phyloP scores from a whole-genome alignment of 768 basidiomycete genomes.

The Termitomyces sp. region DNA sequence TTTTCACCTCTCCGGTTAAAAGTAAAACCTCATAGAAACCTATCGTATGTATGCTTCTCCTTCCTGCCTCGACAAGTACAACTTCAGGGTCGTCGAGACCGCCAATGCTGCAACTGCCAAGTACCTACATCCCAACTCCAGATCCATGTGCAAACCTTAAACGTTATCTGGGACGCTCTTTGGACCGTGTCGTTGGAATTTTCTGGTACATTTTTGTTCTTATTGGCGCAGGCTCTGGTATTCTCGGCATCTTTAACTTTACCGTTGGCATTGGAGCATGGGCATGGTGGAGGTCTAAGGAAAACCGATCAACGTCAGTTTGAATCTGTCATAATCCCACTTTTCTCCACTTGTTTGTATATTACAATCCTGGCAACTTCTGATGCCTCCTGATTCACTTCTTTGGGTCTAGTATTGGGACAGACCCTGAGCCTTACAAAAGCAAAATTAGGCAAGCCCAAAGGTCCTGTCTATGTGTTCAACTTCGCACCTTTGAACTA shows the following conservation, averaged over 20 bases:
- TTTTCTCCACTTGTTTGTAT: not conserved
- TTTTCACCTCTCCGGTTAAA: not conserved
- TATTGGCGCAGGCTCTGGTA: slow-evolving; percentile 70
- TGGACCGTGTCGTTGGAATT: slow-evolving; percentile 75
- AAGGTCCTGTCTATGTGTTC: too few relatives aligned
- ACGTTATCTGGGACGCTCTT: slow-evolving; percentile 53
- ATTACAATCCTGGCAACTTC: not conserved
- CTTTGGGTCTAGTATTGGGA: not conserved
- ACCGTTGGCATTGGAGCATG: slow-evolving; percentile 61
- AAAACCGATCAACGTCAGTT: slow-evolving; percentile 5
- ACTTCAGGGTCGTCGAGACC: slow-evolving; percentile 15
- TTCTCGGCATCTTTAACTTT: slow-evolving; percentile 70
- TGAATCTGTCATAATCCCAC: not conserved
- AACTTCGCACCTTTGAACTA: too few relatives aligned
- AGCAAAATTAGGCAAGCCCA: too few relatives aligned
- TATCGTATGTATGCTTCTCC: slow-evolving; percentile 60
- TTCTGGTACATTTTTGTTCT: slow-evolving; percentile 73
- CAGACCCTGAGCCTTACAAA: too few relatives aligned
- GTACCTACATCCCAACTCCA: slow-evolving; percentile 42
- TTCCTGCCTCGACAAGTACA: slow-evolving; percentile 39
- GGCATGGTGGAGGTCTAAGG: slow-evolving; percentile 47
- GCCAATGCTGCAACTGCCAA: slow-evolving; percentile 47
- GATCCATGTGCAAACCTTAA: slow-evolving; percentile 53
- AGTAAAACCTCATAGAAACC: slow-evolving; percentile 60
- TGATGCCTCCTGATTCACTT: not conserved